Evolutionary conservation across 2,329 filamentous ascomycete genomes (phyloP).

Genomic region (Emmonsiellopsis sp.): DNA sequence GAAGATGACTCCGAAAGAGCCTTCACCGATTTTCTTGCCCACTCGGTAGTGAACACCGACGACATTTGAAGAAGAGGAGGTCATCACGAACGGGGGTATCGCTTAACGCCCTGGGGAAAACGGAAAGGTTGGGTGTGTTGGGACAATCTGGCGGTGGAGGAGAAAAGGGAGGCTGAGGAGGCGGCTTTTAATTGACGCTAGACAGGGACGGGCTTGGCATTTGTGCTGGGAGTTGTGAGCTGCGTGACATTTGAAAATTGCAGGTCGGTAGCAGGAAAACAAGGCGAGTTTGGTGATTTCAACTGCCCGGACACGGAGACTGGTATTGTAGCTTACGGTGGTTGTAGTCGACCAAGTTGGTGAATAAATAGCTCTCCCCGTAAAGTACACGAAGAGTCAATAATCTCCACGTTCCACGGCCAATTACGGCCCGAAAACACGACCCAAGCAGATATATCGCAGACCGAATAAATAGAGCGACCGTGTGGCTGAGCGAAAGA

Average conservation of each 20-base stretch:
- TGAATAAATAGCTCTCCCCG: too few relatives aligned
- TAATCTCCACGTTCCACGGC: too few relatives aligned
- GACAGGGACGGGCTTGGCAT: slow-evolving; percentile 1
- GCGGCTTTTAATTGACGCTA: not conserved
- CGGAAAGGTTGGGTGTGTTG: not conserved
- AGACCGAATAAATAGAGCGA: too few relatives aligned
- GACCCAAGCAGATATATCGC: too few relatives aligned
- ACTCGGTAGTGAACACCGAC: slow-evolving; percentile 98
- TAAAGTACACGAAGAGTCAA: too few relatives aligned
- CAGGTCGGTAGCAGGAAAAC: not conserved
- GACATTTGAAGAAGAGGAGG: slow-evolving; percentile 87
- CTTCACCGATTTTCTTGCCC: slow-evolving; percentile 98
- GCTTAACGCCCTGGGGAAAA: not conserved
- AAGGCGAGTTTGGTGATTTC: too few relatives aligned
- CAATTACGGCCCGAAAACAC: too few relatives aligned
- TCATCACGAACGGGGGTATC: slow-evolving; percentile 46
- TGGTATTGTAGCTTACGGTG: too few relatives aligned
- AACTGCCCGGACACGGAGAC: too few relatives aligned
- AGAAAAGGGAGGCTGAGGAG: slow-evolving; percentile 5
- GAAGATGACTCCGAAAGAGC: slow-evolving; percentile 96
- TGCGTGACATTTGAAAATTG: not conserved
- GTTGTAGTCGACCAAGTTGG: too few relatives aligned
- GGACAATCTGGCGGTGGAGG: slow-evolving; percentile 5
- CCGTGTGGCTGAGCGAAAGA: too few relatives aligned
- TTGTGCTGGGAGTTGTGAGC: not conserved